Evolutionary conservation across 768 basidiomycete species (phyloP).

Genomic region (Tricholoma saponaceum): DNA sequence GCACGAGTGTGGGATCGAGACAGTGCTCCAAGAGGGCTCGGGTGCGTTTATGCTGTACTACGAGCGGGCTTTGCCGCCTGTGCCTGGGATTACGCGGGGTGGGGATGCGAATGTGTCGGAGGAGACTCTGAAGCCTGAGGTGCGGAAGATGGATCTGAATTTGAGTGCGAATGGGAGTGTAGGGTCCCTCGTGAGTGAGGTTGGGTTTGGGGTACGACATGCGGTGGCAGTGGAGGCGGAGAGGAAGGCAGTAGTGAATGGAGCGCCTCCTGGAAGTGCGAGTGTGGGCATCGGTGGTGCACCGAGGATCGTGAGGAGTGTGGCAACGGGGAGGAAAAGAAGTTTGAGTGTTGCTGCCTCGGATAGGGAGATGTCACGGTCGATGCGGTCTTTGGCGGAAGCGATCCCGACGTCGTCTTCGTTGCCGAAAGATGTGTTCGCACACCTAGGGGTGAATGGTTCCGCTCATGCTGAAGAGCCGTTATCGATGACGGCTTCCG

Average conservation of each 20-base stretch:
- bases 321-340: slow-evolving; percentile 41
- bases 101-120: slow-evolving; percentile 41
- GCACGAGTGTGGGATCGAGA: slow-evolving; percentile 68
- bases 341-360: slow-evolving; percentile 32
- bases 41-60: slow-evolving; percentile 95
- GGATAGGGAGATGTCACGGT: slow-evolving; percentile 21
- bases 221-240: slow-evolving; percentile 7
- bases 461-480: slow-evolving; percentile 4
- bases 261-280: slow-evolving; percentile 8
- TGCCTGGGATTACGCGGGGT: slow-evolving; percentile 16
- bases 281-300: slow-evolving; percentile 18
- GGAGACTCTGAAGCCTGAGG: slow-evolving; percentile 60
- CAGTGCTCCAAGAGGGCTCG: slow-evolving; percentile 67
- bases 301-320: slow-evolving; percentile 54
- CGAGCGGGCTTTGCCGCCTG: slow-evolving; percentile 51
- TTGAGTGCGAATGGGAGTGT: slow-evolving; percentile 48
- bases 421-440: slow-evolving; percentile 11
- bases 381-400: slow-evolving; percentile 5
- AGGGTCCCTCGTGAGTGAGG: slow-evolving; percentile 41
- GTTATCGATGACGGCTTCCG: slow-evolving; percentile 10
- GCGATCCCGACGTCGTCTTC: slow-evolving; percentile 5
- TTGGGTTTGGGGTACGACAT: slow-evolving; percentile 34
- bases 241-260: slow-evolving; percentile 15
- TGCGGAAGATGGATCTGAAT: slow-evolving; percentile 38
- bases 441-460: slow-evolving; percentile 7